Evolutionary conservation across 1,284 basidiomycete genomes (phyloP), one percentile per base, ranked within the genome.

Genomic region (Pseudozyma thailandica): DNA sequence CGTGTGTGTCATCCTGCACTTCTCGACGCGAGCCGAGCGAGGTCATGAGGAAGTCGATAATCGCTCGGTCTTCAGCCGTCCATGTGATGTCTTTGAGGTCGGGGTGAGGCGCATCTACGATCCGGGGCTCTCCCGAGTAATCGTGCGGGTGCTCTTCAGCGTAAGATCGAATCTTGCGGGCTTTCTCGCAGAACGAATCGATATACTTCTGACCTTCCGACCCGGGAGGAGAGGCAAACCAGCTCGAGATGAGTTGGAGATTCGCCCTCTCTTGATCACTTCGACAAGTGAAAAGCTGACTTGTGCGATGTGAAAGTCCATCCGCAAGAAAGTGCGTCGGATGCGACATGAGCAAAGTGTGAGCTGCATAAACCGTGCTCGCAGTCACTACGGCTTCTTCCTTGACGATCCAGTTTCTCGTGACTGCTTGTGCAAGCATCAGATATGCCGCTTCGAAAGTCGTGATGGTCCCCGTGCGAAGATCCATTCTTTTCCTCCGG

Each of bases 341-440:
- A 13, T 87, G 84, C 9, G 85, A 82, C 88, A 95, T 90, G 65
- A 97, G 84, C 62, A 89, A 87, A 55, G 87, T 87, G 83, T 96
- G 93, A 0, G 90, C 86, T 0, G 90, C 92, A 63, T 91, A 88
- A 9, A 87, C 77, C 9, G 69, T 77, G 38, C 60, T 45, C 4
- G 69, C 60, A n/a, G 63, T 68, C 16, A 74, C 26, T 18, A 44
- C 30, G 28, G 30, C 33, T 16, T 8, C 23, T 7, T 42, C 20
- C 15, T 45, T 27, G 12, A 37, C 25, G 3, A 21, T 25, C 23
- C 37, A 18, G 2, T 41, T 37, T 21, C 33, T 33, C 13, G 27
- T 30, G 1, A 28, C 23, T 10, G 37, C 25, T 6, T 30, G 27
- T 43, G 68, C 30, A 10, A 62, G 50, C 54, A 62, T 54, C 38